These are phyloP conservation scores for Omphalea diandra DNA, from an alignment of 441 rosid genomes.

Conservation along the genomic window DNA sequence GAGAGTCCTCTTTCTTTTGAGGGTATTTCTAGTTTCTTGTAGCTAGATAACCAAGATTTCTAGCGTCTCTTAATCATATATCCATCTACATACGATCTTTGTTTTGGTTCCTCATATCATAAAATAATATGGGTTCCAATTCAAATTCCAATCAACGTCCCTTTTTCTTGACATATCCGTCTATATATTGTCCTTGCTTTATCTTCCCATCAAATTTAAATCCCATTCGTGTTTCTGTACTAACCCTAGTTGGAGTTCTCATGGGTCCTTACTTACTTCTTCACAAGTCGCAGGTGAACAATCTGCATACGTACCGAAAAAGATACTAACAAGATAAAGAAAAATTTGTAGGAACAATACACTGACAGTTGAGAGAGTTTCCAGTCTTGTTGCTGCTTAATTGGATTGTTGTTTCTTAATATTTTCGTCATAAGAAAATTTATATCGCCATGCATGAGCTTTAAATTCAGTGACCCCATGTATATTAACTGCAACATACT, in stretches of 20 bases:
- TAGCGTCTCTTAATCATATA: neutral
- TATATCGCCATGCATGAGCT: conserved; percentile 16
- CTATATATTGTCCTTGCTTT: no score
- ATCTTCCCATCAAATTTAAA: no score
- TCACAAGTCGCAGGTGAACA: neutral
- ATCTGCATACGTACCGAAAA: neutral
- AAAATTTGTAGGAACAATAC: neutral
- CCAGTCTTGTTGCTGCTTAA: conserved; percentile 2
- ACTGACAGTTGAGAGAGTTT: conserved; percentile 16
- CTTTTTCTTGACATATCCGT: no score
- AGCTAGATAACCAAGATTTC: no score
- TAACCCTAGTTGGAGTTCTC: conserved; percentile 15
- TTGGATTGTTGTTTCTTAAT: neutral
- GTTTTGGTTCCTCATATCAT: neutral
- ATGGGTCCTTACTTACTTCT: neutral
- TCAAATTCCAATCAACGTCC: no score
- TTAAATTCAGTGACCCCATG: conserved; percentile 11
- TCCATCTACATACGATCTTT: neutral
- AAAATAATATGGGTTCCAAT: neutral
- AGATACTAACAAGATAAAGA: neutral
- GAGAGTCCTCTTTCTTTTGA: neutral
- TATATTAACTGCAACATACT: neutral
- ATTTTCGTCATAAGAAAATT: neutral
- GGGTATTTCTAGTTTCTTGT: neutral
- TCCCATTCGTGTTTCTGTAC: neutral